phyloP scores from a whole-genome alignment of 1,139 yeast genomes.

The Taiozyma sp. region DNA sequence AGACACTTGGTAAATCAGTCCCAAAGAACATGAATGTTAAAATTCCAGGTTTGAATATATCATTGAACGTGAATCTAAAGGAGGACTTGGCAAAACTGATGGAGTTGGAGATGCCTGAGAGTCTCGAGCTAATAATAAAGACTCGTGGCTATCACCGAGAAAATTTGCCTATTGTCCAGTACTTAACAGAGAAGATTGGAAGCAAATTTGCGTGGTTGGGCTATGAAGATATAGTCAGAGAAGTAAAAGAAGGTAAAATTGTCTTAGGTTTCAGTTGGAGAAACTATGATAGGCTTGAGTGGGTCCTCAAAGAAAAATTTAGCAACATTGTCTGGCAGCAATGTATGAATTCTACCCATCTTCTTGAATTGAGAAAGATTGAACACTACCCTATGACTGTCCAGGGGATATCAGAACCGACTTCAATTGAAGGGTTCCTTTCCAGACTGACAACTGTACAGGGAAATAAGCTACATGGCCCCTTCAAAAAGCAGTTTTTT shows the following conservation, averaged over 20 bases:
- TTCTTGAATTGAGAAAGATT: slow-evolving; percentile 54
- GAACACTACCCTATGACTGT: slow-evolving; percentile 35
- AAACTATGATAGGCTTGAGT: slow-evolving; percentile 69
- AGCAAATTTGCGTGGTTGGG: slow-evolving; percentile 20
- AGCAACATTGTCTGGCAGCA: slow-evolving; percentile 40
- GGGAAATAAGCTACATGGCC: slow-evolving; percentile 36
- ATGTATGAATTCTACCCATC: slow-evolving; percentile 38
- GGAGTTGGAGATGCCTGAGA: not conserved
- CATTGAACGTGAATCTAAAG: slow-evolving; percentile 41
- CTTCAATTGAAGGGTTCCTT: slow-evolving; percentile 48
- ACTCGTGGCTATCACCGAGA: slow-evolving; percentile 33
- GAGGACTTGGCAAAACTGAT: slow-evolving; percentile 19
- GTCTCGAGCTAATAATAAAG: slow-evolving; percentile 11
- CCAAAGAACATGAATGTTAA: slow-evolving; percentile 30
- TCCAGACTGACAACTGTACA: slow-evolving; percentile 47
- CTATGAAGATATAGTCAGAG: slow-evolving; percentile 11
- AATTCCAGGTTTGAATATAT: slow-evolving; percentile 47
- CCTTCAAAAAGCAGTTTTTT: slow-evolving; percentile 41
- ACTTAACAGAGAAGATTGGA: slow-evolving; percentile 24
- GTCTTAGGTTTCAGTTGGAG: slow-evolving; percentile 56
- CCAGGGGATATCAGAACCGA: slow-evolving; percentile 9
- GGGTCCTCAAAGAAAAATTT: slow-evolving; percentile 56
- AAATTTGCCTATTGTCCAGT: slow-evolving; percentile 32
- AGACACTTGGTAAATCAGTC: slow-evolving; percentile 28
- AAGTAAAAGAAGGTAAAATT: slow-evolving; percentile 21